phyloP scores from a whole-genome alignment of 371 early-diverging fungal genomes.

The Haplosporangium sp. region DNA sequence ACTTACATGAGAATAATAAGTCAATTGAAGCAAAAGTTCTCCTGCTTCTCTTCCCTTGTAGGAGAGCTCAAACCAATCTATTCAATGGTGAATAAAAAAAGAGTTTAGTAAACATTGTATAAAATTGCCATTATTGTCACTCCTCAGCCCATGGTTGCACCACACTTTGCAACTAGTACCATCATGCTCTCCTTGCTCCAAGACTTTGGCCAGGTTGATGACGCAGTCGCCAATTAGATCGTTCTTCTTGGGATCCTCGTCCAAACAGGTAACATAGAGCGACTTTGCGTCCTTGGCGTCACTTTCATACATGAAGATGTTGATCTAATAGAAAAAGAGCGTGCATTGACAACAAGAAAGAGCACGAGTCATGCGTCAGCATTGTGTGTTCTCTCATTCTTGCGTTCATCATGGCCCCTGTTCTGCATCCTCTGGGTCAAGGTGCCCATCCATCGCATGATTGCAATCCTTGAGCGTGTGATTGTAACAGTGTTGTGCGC shows the following conservation, averaged over 20 bases:
- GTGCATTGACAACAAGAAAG: constrained; percentile 2
- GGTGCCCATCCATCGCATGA: neutral
- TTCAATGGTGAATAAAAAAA: neutral
- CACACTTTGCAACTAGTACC: constrained; percentile 49
- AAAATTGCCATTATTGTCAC: neutral
- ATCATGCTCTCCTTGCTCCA: constrained; percentile 75
- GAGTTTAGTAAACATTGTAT: neutral
- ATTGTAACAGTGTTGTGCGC: neutral
- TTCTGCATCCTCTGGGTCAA: no score
- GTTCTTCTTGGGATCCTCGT: constrained; percentile 58
- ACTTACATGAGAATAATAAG: constrained; percentile 69
- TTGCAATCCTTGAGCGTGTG: neutral
- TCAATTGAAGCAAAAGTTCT: constrained; percentile 66
- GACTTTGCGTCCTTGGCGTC: constrained; percentile 46
- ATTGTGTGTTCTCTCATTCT: no score
- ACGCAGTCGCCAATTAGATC: constrained; percentile 74
- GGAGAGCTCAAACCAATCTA: constrained; percentile 67
- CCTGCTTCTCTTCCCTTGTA: constrained; percentile 66
- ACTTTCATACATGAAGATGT: constrained; percentile 40
- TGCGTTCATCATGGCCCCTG: no score
- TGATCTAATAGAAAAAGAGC: constrained; percentile 46
- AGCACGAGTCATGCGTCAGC: no score
- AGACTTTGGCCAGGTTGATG: constrained; percentile 68
- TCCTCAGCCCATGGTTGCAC: no score
- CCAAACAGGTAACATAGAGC: constrained; percentile 43